A percentile compares a stretch with the other conserved stretches of the same genome.
These are phyloP conservation scores for Penicillium waksmanii DNA, from an alignment of 495 filamentous ascomycete species.

Conservation along the genomic window DNA sequence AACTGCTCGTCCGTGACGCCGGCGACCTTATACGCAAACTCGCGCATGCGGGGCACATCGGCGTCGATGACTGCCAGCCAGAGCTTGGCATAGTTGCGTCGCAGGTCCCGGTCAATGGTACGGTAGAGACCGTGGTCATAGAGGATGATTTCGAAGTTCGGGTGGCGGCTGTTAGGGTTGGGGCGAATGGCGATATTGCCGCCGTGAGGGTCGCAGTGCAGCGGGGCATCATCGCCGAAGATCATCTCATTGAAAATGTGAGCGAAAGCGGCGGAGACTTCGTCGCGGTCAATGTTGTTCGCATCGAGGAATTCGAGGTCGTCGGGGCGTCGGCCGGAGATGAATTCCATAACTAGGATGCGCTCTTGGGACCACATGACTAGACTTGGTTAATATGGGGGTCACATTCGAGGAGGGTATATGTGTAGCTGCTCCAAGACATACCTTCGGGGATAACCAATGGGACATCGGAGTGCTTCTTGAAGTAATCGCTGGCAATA, in stretches of 20 bases:
- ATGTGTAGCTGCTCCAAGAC: background rate
- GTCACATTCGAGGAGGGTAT: background rate
- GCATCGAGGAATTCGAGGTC: slow-evolving; percentile 85
- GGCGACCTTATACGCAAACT: slow-evolving; percentile 86
- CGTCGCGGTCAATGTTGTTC: slow-evolving; percentile 88
- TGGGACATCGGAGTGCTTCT: slow-evolving; percentile 66
- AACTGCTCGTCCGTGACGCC: slow-evolving; percentile 92
- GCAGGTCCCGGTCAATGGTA: slow-evolving; percentile 77
- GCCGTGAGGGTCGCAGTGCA: slow-evolving; percentile 98
- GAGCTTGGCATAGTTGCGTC: slow-evolving; percentile 91
- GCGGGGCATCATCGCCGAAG: slow-evolving; percentile 83
- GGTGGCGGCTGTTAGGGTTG: slow-evolving; percentile 58
- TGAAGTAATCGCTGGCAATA: slow-evolving; percentile 78
- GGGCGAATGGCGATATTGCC: slow-evolving; percentile 94
- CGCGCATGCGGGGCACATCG: slow-evolving; percentile 80
- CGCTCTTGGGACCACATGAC: slow-evolving; percentile 88
- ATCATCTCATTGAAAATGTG: slow-evolving; percentile 99
- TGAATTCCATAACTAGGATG: slow-evolving; percentile 94
- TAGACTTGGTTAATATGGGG: slow-evolving; percentile 28
- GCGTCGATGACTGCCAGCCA: slow-evolving; percentile 95
- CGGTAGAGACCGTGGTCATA: slow-evolving; percentile 98
- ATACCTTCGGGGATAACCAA: slow-evolving; percentile 80
- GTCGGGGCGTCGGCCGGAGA: slow-evolving; percentile 84
- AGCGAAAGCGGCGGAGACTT: slow-evolving; percentile 90
- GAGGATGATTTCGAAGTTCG: slow-evolving; percentile 98